Conservation (phyloP, 116 monocot species). For the Zostera marina region DNA sequence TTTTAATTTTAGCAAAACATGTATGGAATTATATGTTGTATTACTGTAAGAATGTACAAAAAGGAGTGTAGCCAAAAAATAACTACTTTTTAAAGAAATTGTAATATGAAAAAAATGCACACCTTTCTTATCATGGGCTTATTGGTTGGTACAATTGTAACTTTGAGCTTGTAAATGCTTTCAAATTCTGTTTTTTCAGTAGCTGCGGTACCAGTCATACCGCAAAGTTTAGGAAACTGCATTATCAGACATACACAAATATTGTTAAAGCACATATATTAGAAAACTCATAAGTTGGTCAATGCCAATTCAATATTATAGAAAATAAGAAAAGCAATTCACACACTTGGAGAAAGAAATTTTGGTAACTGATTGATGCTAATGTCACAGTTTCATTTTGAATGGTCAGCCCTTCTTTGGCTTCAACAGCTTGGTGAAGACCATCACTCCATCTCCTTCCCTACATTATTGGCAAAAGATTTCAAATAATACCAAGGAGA, state of each 20-base stretch:
- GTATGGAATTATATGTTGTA: too few relatives aligned
- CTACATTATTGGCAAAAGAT: conserved; percentile 13
- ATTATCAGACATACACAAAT: neutral
- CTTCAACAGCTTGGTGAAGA: conserved; percentile 98
- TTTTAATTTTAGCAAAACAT: too few relatives aligned
- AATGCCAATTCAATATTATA: neutral
- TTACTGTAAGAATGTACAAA: neutral
- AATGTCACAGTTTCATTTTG: conserved; percentile 98
- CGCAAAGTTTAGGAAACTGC: conserved; percentile 98
- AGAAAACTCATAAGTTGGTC: neutral
- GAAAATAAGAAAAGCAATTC: neutral
- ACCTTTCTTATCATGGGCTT: conserved; percentile 99
- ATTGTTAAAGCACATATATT: neutral
- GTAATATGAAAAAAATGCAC: neutral
- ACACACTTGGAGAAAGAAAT: conserved; percentile 92
- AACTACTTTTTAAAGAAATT: neutral
- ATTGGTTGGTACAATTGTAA: conserved; percentile 93
- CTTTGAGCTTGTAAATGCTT: conserved; percentile 97
- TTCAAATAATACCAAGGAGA: neutral
- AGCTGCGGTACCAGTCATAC: conserved; percentile 99
- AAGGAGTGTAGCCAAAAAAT: neutral
- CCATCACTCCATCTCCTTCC: conserved; percentile 99
- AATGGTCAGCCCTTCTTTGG: conserved; percentile 87
- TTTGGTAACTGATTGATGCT: conserved; percentile 98
- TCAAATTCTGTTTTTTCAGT: conserved; percentile 95